phyloP scores from a whole-genome alignment of 2,329 filamentous ascomycete species.

The Fusarium subtropicale region DNA sequence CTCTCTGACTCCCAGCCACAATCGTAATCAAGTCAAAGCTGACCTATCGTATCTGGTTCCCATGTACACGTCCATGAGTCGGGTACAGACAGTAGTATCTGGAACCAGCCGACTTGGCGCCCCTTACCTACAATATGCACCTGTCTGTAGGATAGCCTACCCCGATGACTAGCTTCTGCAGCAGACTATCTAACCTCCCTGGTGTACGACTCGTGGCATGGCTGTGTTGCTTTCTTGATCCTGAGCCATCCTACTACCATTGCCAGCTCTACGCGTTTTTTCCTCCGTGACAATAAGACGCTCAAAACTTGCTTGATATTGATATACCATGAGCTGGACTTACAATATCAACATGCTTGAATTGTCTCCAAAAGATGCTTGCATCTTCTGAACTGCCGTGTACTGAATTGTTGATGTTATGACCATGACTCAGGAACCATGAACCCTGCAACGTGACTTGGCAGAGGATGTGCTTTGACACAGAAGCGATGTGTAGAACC shows the following conservation, averaged over 20 bases:
- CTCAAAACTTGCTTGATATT: neutral
- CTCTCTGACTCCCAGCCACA: conserved; percentile 1
- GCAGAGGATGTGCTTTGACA: conserved; percentile 24
- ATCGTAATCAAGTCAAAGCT: conserved; percentile 10
- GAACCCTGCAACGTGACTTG: conserved; percentile 6
- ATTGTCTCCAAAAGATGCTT: neutral
- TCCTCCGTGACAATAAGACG: neutral
- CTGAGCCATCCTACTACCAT: neutral
- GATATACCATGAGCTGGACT: neutral
- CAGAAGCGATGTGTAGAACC: neutral
- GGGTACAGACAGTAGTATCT: conserved; percentile 7
- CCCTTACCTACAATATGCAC: conserved; percentile 21
- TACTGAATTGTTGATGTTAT: neutral
- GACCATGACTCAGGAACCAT: conserved; percentile 27
- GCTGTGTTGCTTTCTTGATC: conserved; percentile 14
- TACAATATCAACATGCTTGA: neutral
- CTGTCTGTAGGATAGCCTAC: conserved; percentile 4
- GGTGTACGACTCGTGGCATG: conserved; percentile 31
- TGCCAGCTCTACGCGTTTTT: neutral
- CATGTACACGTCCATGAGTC: conserved; percentile 31
- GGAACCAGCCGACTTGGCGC: conserved; percentile 30
- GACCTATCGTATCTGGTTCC: conserved; percentile 27
- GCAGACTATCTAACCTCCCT: conserved; percentile 18
- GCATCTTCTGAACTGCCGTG: neutral
- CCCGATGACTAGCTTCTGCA: conserved; percentile 9